These are phyloP conservation scores for Marasmius oreades DNA, from an alignment of 1,284 basidiomycete genomes.

Conservation along the genomic window DNA sequence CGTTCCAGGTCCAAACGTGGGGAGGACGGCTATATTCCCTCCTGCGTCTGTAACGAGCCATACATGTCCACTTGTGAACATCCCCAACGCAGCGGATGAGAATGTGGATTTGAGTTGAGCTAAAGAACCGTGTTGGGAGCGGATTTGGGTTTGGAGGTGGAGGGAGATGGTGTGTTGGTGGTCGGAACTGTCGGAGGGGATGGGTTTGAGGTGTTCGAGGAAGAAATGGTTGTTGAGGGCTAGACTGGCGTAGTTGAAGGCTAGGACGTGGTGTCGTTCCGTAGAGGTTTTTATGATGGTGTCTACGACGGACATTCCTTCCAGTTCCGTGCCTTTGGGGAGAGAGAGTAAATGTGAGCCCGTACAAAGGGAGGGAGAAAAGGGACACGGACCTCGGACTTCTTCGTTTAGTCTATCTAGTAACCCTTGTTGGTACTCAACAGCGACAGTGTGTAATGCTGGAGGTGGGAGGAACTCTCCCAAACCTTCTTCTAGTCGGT, in stretches of 20 bases:
- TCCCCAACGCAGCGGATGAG: conserved; percentile 73
- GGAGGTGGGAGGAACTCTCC: conserved; percentile 70
- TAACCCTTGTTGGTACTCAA: conserved; percentile 82
- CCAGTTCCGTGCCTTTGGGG: conserved; percentile 51
- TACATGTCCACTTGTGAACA: conserved; percentile 82
- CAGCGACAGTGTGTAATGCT: conserved; percentile 63
- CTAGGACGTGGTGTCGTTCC: conserved; percentile 61
- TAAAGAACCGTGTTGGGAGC: conserved; percentile 58
- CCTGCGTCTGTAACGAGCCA: conserved; percentile 79
- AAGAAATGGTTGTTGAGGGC: conserved; percentile 97
- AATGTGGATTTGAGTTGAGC: conserved; percentile 74
- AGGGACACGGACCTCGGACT: conserved; percentile 55
- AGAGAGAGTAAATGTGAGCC: conserved; percentile 1
- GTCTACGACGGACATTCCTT: conserved; percentile 64
- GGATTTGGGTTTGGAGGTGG: conserved; percentile 40
- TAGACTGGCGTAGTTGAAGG: conserved; percentile 90
- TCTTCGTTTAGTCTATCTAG: conserved; percentile 72
- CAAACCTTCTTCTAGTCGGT: conserved; percentile 65
- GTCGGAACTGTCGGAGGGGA: conserved; percentile 28
- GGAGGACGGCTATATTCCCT: conserved; percentile 67
- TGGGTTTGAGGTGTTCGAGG: conserved; percentile 77
- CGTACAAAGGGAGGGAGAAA: neutral
- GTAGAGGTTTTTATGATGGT: conserved; percentile 72
- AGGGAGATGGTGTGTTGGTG: conserved; percentile 33
- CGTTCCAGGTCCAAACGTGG: conserved; percentile 90